Percentiles rank a stretch among this genome's conserved stretches.
Evolutionary conservation across 2,329 filamentous ascomycete genomes (phyloP).

Genomic region (Tolypocladium sp.): DNA sequence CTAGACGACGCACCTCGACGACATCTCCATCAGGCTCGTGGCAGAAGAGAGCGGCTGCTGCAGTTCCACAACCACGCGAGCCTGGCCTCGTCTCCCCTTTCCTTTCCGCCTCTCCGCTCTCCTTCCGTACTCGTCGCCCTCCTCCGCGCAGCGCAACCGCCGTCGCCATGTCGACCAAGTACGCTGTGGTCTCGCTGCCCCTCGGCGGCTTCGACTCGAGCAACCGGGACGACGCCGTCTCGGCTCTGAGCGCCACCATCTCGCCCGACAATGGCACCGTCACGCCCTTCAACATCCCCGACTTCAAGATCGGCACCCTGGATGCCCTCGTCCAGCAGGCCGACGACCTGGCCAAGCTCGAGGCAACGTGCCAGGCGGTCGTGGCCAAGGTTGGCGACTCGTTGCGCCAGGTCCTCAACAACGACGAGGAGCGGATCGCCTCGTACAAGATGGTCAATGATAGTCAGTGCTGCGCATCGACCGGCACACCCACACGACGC

Average conservation of each 20-base stretch:
- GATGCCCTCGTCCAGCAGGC: slow-evolving; percentile 94
- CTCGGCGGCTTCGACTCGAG: slow-evolving; percentile 75
- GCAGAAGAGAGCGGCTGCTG: background rate
- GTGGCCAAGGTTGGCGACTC: slow-evolving; percentile 85
- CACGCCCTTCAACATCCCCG: slow-evolving; percentile 71
- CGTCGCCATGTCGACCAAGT: slow-evolving; percentile 47
- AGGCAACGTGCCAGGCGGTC: slow-evolving; percentile 67
- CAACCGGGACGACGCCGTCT: slow-evolving; percentile 73
- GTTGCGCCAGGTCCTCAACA: slow-evolving; percentile 71
- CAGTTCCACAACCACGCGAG: background rate
- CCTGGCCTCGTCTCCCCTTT: background rate
- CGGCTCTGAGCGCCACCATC: slow-evolving; percentile 64
- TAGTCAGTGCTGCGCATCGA: slow-evolving; percentile 46
- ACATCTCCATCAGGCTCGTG: background rate
- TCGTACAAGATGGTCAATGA: slow-evolving; percentile 92
- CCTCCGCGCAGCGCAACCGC: background rate
- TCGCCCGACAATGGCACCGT: slow-evolving; percentile 67
- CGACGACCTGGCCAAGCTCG: slow-evolving; percentile 87
- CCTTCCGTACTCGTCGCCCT: slow-evolving; percentile 1
- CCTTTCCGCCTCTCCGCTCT: background rate
- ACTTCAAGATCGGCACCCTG: slow-evolving; percentile 96
- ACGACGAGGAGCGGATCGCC: slow-evolving; percentile 71
- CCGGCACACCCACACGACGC: slow-evolving; percentile 1
- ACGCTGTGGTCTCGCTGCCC: slow-evolving; percentile 84
- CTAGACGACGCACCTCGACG: background rate